These are phyloP conservation scores for Phytophthora rubi DNA, from an alignment of 352 stramenopile genomes.

Conservation along the genomic window DNA sequence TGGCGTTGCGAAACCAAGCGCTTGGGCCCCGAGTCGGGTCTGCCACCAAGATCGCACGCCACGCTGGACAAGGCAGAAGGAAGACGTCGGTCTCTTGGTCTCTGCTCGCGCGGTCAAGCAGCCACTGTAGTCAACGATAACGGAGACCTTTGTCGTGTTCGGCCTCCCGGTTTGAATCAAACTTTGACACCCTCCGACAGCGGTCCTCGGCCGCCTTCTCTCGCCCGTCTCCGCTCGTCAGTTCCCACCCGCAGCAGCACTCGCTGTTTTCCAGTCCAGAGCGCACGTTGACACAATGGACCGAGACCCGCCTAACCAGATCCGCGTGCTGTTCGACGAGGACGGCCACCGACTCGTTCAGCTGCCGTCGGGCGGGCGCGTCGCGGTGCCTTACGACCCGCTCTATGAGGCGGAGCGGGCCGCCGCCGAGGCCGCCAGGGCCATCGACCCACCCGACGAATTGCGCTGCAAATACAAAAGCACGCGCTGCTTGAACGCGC, in stretches of 20 bases:
- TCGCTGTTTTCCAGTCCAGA: constrained; percentile 36
- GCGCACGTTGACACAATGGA: constrained; percentile 27
- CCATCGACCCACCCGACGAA: constrained; percentile 33
- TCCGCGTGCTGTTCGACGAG: constrained; percentile 25
- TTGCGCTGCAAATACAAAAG: constrained; percentile 57
- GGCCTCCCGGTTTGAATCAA: constrained; percentile 1
- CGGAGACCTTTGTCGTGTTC: not conserved
- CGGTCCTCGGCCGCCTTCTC: constrained; percentile 29
- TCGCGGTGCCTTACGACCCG: constrained; percentile 37
- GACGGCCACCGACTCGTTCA: constrained; percentile 42
- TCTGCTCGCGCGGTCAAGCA: not conserved
- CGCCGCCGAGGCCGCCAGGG: constrained; percentile 21
- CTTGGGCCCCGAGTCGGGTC: not conserved
- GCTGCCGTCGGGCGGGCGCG: constrained; percentile 29
- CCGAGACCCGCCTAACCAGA: constrained; percentile 9
- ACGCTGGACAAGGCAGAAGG: not conserved
- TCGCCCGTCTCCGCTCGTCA: constrained; percentile 40
- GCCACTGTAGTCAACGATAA: no score
- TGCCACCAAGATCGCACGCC: not conserved
- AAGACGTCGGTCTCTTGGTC: no score
- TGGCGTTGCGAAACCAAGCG: not conserved
- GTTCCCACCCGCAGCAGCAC: constrained; percentile 33
- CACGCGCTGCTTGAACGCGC: constrained; percentile 47
- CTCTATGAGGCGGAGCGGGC: constrained; percentile 27
- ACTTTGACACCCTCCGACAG: constrained; percentile 14